Evolutionary conservation across 2,329 filamentous ascomycete genomes (phyloP).

Genomic region (Diaporthe batatas): DNA sequence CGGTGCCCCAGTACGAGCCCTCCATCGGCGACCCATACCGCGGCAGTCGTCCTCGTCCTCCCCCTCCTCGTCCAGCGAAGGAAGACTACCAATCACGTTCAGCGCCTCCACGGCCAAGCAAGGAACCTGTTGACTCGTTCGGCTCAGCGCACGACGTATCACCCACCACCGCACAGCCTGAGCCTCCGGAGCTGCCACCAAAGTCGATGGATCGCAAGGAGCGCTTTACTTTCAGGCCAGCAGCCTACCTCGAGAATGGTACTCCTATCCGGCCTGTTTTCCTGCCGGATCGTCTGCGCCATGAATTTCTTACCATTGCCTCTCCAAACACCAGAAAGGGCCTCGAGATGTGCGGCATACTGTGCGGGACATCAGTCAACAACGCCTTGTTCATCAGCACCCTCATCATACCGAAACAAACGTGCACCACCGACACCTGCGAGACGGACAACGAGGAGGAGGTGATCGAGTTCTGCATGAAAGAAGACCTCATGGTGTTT

Average conservation of each 20-base stretch:
- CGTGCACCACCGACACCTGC: slow-evolving; percentile 91
- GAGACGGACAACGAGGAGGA: slow-evolving; percentile 90
- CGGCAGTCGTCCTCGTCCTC: background rate
- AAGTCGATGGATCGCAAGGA: slow-evolving; percentile 61
- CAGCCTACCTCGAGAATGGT: slow-evolving; percentile 91
- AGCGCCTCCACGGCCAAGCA: slow-evolving; percentile 54
- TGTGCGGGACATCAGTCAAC: slow-evolving; percentile 90
- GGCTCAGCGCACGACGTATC: slow-evolving; percentile 28
- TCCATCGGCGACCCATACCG: slow-evolving; percentile 16
- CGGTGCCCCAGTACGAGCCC: slow-evolving; percentile 60
- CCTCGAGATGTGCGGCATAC: slow-evolving; percentile 94
- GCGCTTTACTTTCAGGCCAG: slow-evolving; percentile 83
- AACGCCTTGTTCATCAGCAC: slow-evolving; percentile 93
- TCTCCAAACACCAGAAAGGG: slow-evolving; percentile 82
- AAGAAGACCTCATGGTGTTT: slow-evolving; percentile 84
- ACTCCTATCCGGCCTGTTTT: slow-evolving; percentile 89
- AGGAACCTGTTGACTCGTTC: slow-evolving; percentile 47
- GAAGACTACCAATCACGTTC: slow-evolving; percentile 45
- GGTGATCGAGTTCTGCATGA: slow-evolving; percentile 90
- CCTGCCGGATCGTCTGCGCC: slow-evolving; percentile 80
- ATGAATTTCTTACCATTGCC: slow-evolving; percentile 80
- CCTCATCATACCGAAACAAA: slow-evolving; percentile 91
- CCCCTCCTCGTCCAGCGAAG: slow-evolving; percentile 50
- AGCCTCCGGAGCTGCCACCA: slow-evolving; percentile 47
- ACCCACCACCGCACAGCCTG: slow-evolving; percentile 9